Evolutionary conservation across 257 asterid genomes (phyloP).

Genomic region (Rubia yunnanensis): DNA sequence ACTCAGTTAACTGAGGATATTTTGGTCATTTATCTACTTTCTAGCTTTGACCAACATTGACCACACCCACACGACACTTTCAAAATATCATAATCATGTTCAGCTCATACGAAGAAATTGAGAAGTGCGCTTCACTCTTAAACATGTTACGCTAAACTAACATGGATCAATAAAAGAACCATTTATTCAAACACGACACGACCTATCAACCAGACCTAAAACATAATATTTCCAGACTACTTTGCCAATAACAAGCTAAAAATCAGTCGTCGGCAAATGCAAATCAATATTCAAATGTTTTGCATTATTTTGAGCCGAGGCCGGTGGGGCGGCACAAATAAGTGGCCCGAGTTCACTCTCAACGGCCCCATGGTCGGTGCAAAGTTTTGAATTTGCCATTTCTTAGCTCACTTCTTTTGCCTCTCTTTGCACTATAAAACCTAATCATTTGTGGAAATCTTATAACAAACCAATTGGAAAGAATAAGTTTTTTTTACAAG

Average conservation of each 20-base stretch:
- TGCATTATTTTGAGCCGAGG: slow-evolving; percentile 18
- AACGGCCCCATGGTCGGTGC: slow-evolving; percentile 47
- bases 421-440: slow-evolving; percentile 29
- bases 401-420: not conserved
- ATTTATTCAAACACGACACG: too few relatives aligned
- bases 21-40: too few relatives aligned
- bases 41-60: too few relatives aligned
- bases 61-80: too few relatives aligned
- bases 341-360: slow-evolving; percentile 16
- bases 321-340: slow-evolving; percentile 66
- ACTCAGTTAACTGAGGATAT: too few relatives aligned
- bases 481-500: not conserved
- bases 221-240: too few relatives aligned
- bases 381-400: slow-evolving; percentile 11
- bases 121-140: too few relatives aligned
- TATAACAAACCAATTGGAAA: slow-evolving; percentile 11
- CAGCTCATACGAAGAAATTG: too few relatives aligned
- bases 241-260: not conserved
- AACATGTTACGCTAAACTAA: too few relatives aligned
- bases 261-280: slow-evolving; percentile 8
- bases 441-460: slow-evolving; percentile 5
- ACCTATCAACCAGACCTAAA: too few relatives aligned
- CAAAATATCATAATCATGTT: too few relatives aligned
- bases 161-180: too few relatives aligned
- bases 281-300: not conserved